Evolutionary conservation across 768 basidiomycete genomes (phyloP), one percentile per base, ranked within the genome.

Genomic region (Austroboletus festivus): DNA sequence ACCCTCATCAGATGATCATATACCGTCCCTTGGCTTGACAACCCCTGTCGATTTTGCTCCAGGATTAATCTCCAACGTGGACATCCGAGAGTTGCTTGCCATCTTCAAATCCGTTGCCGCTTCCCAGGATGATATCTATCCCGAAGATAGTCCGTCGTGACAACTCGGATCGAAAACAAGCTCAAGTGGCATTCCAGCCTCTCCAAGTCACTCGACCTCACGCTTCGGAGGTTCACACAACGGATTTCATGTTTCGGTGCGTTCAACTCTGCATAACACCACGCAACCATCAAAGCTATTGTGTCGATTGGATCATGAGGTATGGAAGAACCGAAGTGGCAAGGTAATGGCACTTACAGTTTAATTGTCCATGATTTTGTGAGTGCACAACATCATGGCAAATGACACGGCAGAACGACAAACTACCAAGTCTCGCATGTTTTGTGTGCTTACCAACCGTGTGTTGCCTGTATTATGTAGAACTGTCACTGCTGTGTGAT

Each of bases 161-260:
- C 21, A 44, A 34, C 11, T 46, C 5, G 10, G 5, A 15, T 42
- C n/a, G n/a, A n/a, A n/a, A n/a, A n/a, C n/a, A n/a, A n/a, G n/a
- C n/a, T n/a, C n/a, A n/a, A n/a, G n/a, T n/a, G n/a, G n/a, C n/a
- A n/a, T 46, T 23, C 13, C 52, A 80, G 77, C 43, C 26, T 28
- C 26, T 5, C 6, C 6, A 5, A 5, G 26, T 28, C 26, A 11
- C 26, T 28, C 26, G 6, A 28, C 26, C 11, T 28, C 26, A 28
- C 26, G 11, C 26, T 5, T 28, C 26, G 26, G 26, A 11, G 85
- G 47, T 59, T 95, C 28, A 91, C 91, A 0, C 81, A 91, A 37
- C 91, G 94, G 57, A 72, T 95, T 38, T 82, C 26, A 85, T n/a
- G 68, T 93, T 38, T 71, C 83, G 52, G 89, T 94, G 63, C 81